Conservation (phyloP, 176 grass and related monocot species). For the Juncus effusus region DNA sequence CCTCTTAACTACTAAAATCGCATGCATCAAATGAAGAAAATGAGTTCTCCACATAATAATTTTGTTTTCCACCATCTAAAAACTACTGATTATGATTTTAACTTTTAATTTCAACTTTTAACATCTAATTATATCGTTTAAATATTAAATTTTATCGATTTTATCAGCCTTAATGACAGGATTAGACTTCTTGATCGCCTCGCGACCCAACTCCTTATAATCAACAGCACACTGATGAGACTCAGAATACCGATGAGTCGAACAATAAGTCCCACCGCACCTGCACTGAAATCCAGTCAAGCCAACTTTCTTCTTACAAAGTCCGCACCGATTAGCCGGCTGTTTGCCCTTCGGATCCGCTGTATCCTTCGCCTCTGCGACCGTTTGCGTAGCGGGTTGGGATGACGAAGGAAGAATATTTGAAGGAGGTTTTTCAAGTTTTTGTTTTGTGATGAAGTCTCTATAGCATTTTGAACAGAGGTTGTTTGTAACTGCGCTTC, state of each 20-base stretch:
- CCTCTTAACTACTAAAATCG: neutral
- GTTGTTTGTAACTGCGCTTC: conserved; percentile 45
- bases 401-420: conserved; percentile 9
- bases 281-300: conserved; percentile 57
- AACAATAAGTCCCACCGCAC: conserved; percentile 56
- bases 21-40: conserved; percentile 7
- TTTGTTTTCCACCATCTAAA: conserved; percentile 10
- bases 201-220: conserved; percentile 41
- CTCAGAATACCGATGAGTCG: conserved; percentile 47
- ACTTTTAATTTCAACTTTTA: neutral
- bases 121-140: neutral
- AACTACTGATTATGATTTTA: no score
- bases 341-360: conserved; percentile 19
- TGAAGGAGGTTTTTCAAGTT: neutral
- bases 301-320: conserved; percentile 52
- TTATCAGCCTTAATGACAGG: conserved; percentile 53
- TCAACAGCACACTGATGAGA: conserved; percentile 50
- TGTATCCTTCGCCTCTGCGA: neutral
- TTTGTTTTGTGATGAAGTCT: conserved; percentile 33
- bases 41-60: neutral
- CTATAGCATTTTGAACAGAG: conserved; percentile 63
- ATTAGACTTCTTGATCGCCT: conserved; percentile 47
- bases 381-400: neutral
- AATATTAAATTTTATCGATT: conserved; percentile 45
- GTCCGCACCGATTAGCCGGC: conserved; percentile 40